Conservation (phyloP, 257 asterid genomes). For the Scutellaria galericulata region DNA sequence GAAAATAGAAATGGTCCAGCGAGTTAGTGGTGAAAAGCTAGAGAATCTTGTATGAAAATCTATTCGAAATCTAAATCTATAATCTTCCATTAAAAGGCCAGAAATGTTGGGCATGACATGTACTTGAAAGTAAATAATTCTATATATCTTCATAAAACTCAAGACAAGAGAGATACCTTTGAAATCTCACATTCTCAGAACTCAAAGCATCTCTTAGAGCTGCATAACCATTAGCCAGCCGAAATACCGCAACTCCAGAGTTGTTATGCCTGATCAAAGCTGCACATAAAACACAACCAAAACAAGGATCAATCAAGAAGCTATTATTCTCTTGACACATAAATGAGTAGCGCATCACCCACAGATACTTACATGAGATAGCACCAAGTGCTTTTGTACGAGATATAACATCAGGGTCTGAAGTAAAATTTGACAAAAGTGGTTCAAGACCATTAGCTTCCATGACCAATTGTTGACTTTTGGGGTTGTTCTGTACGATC, state of each 20-base stretch:
- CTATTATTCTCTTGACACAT: neutral
- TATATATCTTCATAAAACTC: neutral
- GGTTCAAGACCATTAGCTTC: conserved; percentile 88
- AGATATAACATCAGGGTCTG: conserved; percentile 76
- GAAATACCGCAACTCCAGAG: conserved; percentile 76
- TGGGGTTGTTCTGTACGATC: conserved; percentile 91
- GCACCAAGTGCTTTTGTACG: conserved; percentile 92
- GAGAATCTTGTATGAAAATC: no score
- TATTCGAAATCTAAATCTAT: neutral
- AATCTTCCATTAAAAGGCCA: neutral
- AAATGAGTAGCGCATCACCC: neutral
- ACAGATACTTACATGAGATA: conserved; percentile 67
- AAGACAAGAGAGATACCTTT: conserved; percentile 50
- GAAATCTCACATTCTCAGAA: conserved; percentile 72
- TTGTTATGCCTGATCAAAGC: conserved; percentile 87
- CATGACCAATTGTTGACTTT: conserved; percentile 84
- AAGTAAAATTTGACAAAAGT: conserved; percentile 64
- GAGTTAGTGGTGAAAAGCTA: neutral
- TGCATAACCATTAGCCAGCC: conserved; percentile 81
- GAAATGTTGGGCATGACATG: neutral
- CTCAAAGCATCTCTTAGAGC: conserved; percentile 76
- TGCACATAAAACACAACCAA: conserved; percentile 36
- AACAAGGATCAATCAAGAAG: conserved; percentile 26
- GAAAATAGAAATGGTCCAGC: neutral
- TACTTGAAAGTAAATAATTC: neutral